A percentile compares a stretch with the other conserved stretches of the same genome.
These are phyloP conservation scores for Sclerotinia glacialis DNA, from an alignment of 2,329 filamentous ascomycete genomes.

Conservation along the genomic window DNA sequence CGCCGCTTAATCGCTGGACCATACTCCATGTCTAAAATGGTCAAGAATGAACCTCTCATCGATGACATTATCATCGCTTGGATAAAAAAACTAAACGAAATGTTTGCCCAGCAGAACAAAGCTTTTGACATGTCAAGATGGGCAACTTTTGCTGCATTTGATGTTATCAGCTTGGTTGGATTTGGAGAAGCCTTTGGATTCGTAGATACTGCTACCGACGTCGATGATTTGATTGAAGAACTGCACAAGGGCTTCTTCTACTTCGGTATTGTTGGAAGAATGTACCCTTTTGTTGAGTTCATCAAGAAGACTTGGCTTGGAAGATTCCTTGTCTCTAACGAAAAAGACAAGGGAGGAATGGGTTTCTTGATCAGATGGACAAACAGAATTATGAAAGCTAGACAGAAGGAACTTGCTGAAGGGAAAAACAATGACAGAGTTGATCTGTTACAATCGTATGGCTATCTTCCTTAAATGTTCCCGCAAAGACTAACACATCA, in stretches of 20 bases:
- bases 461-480: background rate
- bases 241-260: conserved; percentile 45
- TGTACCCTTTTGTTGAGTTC: conserved; percentile 55
- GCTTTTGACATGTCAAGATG: conserved; percentile 55
- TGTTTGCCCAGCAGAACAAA: conserved; percentile 46
- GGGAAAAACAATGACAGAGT: conserved; percentile 46
- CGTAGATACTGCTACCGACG: conserved; percentile 50
- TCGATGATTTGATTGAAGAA: conserved; percentile 52
- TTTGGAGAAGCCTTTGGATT: conserved; percentile 58
- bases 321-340: conserved; percentile 52
- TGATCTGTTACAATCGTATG: conserved; percentile 53
- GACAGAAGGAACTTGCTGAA: conserved; percentile 47
- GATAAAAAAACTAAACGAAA: conserved; percentile 47
- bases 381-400: conserved; percentile 50
- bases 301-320: conserved; percentile 52
- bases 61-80: conserved; percentile 51
- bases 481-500: background rate
- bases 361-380: conserved; percentile 57
- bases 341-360: conserved; percentile 53
- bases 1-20: conserved; percentile 54
- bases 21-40: conserved; percentile 54
- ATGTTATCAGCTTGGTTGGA: conserved; percentile 55
- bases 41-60: conserved; percentile 57
- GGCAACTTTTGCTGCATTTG: conserved; percentile 51
- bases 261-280: conserved; percentile 45